A percentile compares a stretch with the other conserved stretches of the same genome.
Evolutionary conservation across 2,329 filamentous ascomycete species (phyloP).

Genomic region (Nectriaceae sp.): DNA sequence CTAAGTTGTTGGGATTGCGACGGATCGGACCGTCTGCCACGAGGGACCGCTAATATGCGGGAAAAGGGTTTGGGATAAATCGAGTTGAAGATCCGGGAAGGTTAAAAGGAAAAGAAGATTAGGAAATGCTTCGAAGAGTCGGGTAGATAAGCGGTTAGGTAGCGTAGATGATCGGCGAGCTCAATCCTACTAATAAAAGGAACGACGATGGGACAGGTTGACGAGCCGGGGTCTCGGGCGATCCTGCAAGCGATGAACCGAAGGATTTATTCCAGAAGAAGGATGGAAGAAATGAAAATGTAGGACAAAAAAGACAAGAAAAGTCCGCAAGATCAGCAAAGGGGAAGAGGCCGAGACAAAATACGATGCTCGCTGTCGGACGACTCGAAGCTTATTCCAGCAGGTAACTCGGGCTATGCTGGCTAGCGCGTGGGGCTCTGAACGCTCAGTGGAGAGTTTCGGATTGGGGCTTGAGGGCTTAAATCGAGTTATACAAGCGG

Average conservation of each 20-base stretch:
- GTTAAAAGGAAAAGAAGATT: slow-evolving; percentile 13
- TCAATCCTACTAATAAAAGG: not conserved
- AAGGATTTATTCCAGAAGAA: too few species aligned
- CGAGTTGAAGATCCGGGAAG: slow-evolving; percentile 2
- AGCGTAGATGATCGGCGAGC: not conserved
- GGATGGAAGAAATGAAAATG: not conserved
- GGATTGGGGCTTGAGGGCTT: slow-evolving; percentile 8
- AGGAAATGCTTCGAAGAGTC: slow-evolving; percentile 1
- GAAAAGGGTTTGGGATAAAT: slow-evolving; percentile 1
- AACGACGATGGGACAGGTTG: not conserved
- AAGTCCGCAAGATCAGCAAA: not conserved
- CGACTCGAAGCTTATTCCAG: slow-evolving; percentile 13
- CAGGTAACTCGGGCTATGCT: slow-evolving; percentile 7
- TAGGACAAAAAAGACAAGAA: not conserved
- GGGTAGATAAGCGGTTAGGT: not conserved
- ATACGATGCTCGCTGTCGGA: slow-evolving; percentile 5
- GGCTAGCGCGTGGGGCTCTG: slow-evolving; percentile 10
- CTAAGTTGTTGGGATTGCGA: not conserved
- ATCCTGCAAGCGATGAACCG: too few species aligned
- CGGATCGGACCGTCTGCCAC: not conserved
- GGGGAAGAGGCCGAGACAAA: not conserved
- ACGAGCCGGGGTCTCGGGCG: too few species aligned
- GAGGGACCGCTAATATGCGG: not conserved
- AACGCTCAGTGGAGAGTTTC: slow-evolving; percentile 9
- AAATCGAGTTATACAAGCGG: not conserved